phyloP scores from a whole-genome alignment of 73 alveolate genomes.

The Symbiodinium natans region DNA sequence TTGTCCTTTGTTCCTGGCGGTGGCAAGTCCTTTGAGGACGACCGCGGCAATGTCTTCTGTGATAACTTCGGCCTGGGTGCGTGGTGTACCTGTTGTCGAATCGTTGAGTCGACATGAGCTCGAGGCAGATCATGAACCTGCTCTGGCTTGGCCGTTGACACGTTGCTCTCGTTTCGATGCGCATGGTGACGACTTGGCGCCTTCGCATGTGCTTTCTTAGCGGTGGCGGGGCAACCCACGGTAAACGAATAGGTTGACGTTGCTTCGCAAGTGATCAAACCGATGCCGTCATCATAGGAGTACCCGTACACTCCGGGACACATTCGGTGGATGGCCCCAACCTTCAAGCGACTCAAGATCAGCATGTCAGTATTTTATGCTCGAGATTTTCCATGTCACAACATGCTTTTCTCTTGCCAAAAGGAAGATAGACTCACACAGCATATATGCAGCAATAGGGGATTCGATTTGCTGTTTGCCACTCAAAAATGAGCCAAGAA shows the following conservation, averaged over 20 bases:
- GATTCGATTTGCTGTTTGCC: too few species aligned
- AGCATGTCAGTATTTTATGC: not conserved
- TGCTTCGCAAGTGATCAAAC: constrained; percentile 35
- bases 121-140: not conserved
- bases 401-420: too few species aligned
- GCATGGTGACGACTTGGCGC: not conserved
- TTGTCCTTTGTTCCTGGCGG: not conserved
- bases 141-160: too few species aligned
- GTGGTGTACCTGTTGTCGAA: not conserved
- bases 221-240: not conserved
- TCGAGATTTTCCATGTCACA: too few species aligned
- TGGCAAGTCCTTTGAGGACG: not conserved
- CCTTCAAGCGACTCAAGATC: not conserved
- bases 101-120: not conserved
- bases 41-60: not conserved
- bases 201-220: not conserved
- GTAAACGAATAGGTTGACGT: not conserved
- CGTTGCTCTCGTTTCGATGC: too few species aligned
- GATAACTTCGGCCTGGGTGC: not conserved
- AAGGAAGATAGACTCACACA: too few species aligned
- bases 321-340: not conserved
- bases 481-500: not conserved
- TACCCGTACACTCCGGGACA: constrained; percentile 65
- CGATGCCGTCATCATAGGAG: constrained; percentile 68
- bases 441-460: too few species aligned